phyloP scores from a whole-genome alignment of 768 basidiomycete species.

The Psilocybe azurescens region DNA sequence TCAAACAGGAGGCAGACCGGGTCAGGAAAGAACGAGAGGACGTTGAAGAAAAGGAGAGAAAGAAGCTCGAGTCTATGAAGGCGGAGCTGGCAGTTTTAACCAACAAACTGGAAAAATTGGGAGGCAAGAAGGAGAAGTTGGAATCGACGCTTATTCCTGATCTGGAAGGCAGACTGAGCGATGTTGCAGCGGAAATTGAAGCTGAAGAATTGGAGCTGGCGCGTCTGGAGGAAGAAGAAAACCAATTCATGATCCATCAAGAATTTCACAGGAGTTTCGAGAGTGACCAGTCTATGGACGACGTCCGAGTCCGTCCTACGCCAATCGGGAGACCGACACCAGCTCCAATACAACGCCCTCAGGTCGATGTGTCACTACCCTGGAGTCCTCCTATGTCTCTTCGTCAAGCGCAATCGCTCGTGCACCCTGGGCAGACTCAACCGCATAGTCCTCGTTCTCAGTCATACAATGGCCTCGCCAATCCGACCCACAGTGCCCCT shows the following conservation, averaged over 20 bases:
- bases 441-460: constrained; percentile 31
- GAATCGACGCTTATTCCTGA: constrained; percentile 63
- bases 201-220: constrained; percentile 38
- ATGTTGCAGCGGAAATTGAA: constrained; percentile 66
- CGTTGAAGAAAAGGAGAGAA: constrained; percentile 52
- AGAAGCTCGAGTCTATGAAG: constrained; percentile 59
- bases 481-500: constrained; percentile 18
- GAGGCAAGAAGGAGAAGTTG: constrained; percentile 67
- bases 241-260: constrained; percentile 14
- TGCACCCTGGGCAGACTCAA: constrained; percentile 9
- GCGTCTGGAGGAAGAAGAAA: constrained; percentile 28
- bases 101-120: constrained; percentile 72
- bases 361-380: constrained; percentile 11
- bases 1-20: constrained; percentile 55
- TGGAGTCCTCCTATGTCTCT: constrained; percentile 15
- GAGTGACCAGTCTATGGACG: constrained; percentile 10
- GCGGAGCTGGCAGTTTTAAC: constrained; percentile 60
- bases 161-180: constrained; percentile 68
- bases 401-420: constrained; percentile 7
- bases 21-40: constrained; percentile 49
- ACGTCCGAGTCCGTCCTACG: not conserved
- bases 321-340: not conserved
- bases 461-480: constrained; percentile 25
- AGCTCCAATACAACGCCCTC: constrained; percentile 30
- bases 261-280: constrained; percentile 7